A percentile compares a stretch with the other conserved stretches of the same genome.
These are phyloP conservation scores for Puccinia hordei DNA, from an alignment of 1,284 basidiomycete genomes.

Conservation along the genomic window DNA sequence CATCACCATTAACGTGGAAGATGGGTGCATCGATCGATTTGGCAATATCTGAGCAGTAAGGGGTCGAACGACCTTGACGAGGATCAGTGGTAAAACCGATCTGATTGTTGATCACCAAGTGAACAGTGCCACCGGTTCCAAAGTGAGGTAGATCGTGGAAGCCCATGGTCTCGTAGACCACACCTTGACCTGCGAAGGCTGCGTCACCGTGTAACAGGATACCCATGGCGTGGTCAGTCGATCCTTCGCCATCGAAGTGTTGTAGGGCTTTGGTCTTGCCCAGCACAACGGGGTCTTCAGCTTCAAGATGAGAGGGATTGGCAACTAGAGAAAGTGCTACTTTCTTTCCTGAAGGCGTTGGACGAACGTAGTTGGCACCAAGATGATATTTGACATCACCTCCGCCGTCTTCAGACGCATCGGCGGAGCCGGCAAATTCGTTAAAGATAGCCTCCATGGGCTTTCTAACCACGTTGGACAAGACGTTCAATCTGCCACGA, in stretches of 20 bases:
- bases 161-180: slow-evolving; percentile 99
- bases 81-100: slow-evolving; percentile 99
- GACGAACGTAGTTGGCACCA: slow-evolving; percentile 97
- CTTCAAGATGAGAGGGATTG: slow-evolving; percentile 97
- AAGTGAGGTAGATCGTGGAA: slow-evolving; percentile 94
- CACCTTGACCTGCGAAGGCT: slow-evolving; percentile 96
- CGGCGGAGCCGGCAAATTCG: slow-evolving; percentile 81
- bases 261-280: slow-evolving; percentile 97
- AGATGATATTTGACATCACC: slow-evolving; percentile 99
- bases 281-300: slow-evolving; percentile 94
- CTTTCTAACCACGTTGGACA: slow-evolving; percentile 98
- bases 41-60: slow-evolving; percentile 98
- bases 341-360: slow-evolving; percentile 96
- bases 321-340: slow-evolving; percentile 96
- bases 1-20: slow-evolving; percentile 99
- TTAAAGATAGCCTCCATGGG: slow-evolving; percentile 97
- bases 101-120: slow-evolving; percentile 99
- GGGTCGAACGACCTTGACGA: slow-evolving; percentile 93
- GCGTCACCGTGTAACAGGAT: slow-evolving; percentile 97
- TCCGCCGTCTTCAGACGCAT: slow-evolving; percentile 74
- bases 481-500: slow-evolving; percentile 94
- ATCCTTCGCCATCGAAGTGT: slow-evolving; percentile 80
- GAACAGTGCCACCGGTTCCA: slow-evolving; percentile 96
- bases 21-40: slow-evolving; percentile 98
- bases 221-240: slow-evolving; percentile 81